Conservation (phyloP, 441 rosid species). For the Bocquillonia castaneifolia region DNA sequence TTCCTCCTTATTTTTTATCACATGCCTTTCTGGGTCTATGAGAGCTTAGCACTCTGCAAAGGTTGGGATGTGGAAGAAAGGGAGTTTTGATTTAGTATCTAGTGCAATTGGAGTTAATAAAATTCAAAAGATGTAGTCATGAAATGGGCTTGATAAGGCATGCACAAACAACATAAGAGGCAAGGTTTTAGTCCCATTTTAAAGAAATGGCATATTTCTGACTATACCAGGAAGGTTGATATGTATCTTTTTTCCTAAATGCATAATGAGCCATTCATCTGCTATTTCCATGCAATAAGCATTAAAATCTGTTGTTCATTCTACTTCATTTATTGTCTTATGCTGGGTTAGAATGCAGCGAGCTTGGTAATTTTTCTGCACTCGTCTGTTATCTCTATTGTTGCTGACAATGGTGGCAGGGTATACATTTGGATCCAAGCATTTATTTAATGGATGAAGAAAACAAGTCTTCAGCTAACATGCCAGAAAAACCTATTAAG, state of each 20-base stretch:
- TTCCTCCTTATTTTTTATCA: background rate
- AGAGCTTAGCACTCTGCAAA: background rate
- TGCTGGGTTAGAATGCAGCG: background rate
- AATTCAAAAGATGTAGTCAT: background rate
- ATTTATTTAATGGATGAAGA: conserved; percentile 95
- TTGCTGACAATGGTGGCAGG: conserved; percentile 46
- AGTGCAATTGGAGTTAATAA: background rate
- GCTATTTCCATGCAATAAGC: background rate
- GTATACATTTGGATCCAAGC: conserved; percentile 96
- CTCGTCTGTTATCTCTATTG: conserved; percentile 16
- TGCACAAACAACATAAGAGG: background rate
- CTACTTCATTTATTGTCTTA: background rate
- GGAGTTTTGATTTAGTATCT: background rate
- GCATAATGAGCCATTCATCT: background rate
- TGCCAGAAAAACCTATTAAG: conserved; percentile 36
- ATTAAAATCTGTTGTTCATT: background rate
- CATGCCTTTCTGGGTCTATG: background rate
- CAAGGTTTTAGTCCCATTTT: background rate
- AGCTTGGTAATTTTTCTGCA: background rate
- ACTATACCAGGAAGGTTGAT: background rate
- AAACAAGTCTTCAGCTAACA: conserved; percentile 45
- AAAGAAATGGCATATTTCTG: conserved; percentile 1
- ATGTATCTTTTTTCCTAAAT: background rate
- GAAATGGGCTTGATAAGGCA: background rate
- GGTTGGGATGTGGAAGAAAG: conserved; percentile 4